phyloP scores from a whole-genome alignment of 2,329 filamentous ascomycete genomes.

The Xylaria hypoxylon region DNA sequence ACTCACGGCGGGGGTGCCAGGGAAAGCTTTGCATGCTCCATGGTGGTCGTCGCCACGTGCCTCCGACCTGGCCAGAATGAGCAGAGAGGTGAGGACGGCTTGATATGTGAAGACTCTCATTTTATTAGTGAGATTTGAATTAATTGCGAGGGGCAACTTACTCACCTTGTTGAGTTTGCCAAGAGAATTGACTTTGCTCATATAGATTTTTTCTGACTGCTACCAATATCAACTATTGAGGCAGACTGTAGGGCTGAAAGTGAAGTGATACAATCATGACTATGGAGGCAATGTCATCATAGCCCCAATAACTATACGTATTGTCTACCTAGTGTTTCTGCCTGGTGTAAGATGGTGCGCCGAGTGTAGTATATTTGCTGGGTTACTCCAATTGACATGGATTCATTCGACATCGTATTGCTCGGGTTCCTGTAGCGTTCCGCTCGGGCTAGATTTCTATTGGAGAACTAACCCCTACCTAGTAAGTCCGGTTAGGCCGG shows the following conservation, averaged over 20 bases:
- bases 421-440: slow-evolving; percentile 23
- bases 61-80: slow-evolving; percentile 14
- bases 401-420: slow-evolving; percentile 25
- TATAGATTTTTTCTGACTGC: slow-evolving; percentile 16
- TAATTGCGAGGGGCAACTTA: background rate
- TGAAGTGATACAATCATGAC: background rate
- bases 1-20: slow-evolving; percentile 51
- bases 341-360: background rate
- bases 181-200: slow-evolving; percentile 10
- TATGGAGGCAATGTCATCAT: slow-evolving; percentile 13
- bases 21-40: slow-evolving; percentile 60
- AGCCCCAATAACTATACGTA: slow-evolving; percentile 9
- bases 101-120: slow-evolving; percentile 28
- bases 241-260: slow-evolving; percentile 22
- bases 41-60: slow-evolving; percentile 11
- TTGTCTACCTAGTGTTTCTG: slow-evolving; percentile 9
- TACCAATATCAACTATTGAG: background rate
- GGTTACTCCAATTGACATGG: slow-evolving; percentile 11
- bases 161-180: slow-evolving; percentile 13
- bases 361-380: slow-evolving; percentile 6
- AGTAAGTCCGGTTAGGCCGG: slow-evolving; percentile 24
- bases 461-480: background rate
- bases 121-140: slow-evolving; percentile 19
- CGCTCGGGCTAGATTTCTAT: slow-evolving; percentile 6
- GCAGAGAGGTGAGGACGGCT: background rate